Evolutionary conservation across 345 rosid genomes (phyloP).

Genomic region (Citrus trifoliata): DNA sequence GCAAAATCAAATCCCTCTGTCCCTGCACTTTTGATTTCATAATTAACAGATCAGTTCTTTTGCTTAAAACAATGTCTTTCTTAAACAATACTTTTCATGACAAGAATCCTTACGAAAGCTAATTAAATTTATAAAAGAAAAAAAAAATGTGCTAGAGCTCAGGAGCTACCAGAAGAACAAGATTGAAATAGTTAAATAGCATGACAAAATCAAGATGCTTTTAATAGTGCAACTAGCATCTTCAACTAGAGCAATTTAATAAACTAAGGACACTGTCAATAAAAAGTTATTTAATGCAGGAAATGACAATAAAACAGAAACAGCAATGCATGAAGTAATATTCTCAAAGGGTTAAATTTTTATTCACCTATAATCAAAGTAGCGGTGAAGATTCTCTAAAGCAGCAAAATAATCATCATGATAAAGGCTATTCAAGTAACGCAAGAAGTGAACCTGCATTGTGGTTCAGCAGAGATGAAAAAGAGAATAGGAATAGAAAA

Average conservation of each 20-base stretch:
- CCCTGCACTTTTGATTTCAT: constrained; percentile 86
- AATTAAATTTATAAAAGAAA: not conserved
- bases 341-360: not conserved
- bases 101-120: constrained; percentile 12
- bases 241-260: constrained; percentile 3
- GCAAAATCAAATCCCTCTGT: constrained; percentile 80
- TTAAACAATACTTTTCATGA: constrained; percentile 5
- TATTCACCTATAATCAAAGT: constrained; percentile 91
- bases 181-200: not conserved
- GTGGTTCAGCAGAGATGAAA: constrained; percentile 7
- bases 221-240: not conserved
- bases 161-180: not conserved
- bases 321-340: not conserved
- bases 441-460: constrained; percentile 89
- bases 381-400: constrained; percentile 83
- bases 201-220: not conserved
- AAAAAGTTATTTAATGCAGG: not conserved
- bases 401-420: constrained; percentile 91
- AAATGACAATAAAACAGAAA: not conserved
- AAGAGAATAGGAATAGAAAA: not conserved
- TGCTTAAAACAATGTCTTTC: constrained; percentile 10
- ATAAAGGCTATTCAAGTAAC: constrained; percentile 79
- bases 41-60: constrained; percentile 35
- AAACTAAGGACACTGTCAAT: not conserved
- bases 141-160: not conserved